phyloP scores from a whole-genome alignment of 2,329 filamentous ascomycete genomes.

The Fusarium equiseti region DNA sequence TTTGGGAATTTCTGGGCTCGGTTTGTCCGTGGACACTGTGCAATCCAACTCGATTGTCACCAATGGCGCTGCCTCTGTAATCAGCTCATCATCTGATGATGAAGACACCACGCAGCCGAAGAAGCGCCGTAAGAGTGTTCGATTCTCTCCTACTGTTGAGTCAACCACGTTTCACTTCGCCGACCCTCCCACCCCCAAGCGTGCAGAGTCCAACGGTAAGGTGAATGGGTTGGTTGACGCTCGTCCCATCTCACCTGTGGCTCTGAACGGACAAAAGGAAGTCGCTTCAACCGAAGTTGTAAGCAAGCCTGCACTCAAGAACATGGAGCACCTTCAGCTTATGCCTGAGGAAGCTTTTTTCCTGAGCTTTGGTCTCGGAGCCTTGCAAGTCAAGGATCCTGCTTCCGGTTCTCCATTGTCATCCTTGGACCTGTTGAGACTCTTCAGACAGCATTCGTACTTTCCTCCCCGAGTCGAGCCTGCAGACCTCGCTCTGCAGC shows the following conservation, averaged over 20 bases:
- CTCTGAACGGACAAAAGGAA: constrained; percentile 10
- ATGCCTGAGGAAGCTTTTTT: constrained; percentile 94
- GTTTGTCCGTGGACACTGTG: constrained; percentile 16
- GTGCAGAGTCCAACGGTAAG: constrained; percentile 38
- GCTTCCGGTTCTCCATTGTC: constrained; percentile 60
- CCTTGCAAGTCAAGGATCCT: constrained; percentile 71
- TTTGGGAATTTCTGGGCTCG: constrained; percentile 17
- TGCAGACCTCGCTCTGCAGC: constrained; percentile 61
- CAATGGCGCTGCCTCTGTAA: constrained; percentile 17
- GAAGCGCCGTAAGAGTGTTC: constrained; percentile 72
- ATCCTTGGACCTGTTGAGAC: constrained; percentile 68
- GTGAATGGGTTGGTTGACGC: constrained; percentile 16
- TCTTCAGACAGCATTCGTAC: constrained; percentile 77
- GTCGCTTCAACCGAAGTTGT: not conserved
- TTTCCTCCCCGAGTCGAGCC: constrained; percentile 68
- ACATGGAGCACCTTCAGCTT: constrained; percentile 89
- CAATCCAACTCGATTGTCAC: not conserved
- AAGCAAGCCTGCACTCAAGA: constrained; percentile 50
- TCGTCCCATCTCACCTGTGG: constrained; percentile 23
- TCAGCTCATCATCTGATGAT: constrained; percentile 37
- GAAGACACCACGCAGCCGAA: constrained; percentile 36
- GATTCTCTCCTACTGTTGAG: constrained; percentile 76
- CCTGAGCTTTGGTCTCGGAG: constrained; percentile 82
- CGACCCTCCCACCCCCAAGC: constrained; percentile 65
- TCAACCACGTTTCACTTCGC: constrained; percentile 69